Evolutionary conservation across 768 basidiomycete genomes (phyloP), one percentile per base, ranked within the genome.

Genomic region (Naganishia antarctica): DNA sequence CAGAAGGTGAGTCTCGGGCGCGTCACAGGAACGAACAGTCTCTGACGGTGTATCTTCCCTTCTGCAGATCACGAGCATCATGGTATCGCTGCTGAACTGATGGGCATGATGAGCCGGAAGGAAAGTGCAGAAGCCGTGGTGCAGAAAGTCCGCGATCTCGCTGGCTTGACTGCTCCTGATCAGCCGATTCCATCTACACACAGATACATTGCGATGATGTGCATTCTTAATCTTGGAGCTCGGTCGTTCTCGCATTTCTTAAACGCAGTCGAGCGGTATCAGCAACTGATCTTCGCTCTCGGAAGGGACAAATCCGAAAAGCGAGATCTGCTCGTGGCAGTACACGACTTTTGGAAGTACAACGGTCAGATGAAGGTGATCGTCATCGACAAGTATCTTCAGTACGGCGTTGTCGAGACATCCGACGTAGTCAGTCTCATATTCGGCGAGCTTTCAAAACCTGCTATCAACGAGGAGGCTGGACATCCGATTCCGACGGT

Each of bases 241-340:
- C 86, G 96, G 16, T 96, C 93, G 3, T 97, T 99, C 81, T 97
- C 93, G 0, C 96, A 99, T 78, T 87, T 97, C 70, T 84, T 98
- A 69, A 98, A 98, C 73, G 93, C 92, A 3, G 91, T 97, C 69
- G 96, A 99, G 74, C 87, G 96, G 18, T 98, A 93, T 73, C 84
- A 93, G 1, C 69, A 75, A 51, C 44, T 75, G 63, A 53, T 82
- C 76, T 60, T 82, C 23, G 80, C 69, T 69, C 78, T 44, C 84
- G 87, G 70, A 84, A 86, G 66, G 84, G 87, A 73, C 81, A 80
- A 41, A 84, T 25, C 69, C 8, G 70, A 75, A 18, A 69, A 76
- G 6, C 69, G 68, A 41, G 68, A 89, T 69, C 84, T 97, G 66
- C 82, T 97, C 15, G 81, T 81, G 15, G 83, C 86, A 2, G 84